Base-by-base conservation (phyloP, 2,329 filamentous ascomycete genomes). In the Sporothrix schenckii region DNA sequence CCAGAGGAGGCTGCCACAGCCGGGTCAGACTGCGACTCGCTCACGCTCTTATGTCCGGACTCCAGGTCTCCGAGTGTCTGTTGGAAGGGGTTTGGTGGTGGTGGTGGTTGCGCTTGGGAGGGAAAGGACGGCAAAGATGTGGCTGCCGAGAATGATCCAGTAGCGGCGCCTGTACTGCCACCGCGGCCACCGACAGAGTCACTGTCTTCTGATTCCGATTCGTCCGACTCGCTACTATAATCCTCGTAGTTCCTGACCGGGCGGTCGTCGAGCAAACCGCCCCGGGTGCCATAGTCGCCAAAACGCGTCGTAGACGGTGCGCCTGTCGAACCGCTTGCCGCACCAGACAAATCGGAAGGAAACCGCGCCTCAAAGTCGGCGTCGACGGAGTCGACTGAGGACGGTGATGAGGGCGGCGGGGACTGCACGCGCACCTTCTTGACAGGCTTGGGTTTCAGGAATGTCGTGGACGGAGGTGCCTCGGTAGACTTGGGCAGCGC, bases 351-450 rank as follows among this genome's bases (percentile, higher is more conserved):
- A 76, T 77, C 50, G 72, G 75, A 72, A 72, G 80, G 72, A 74
- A 78, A 73, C 72, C 77, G 70, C 71, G 77, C 69, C 71, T 77
- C 72, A 69, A 77, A 74, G 19, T 76, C 75, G 71, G 76, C 75
- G 3, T 78, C 79, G 76, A 80, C 78, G 75, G 85, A 86, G 74
- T 87, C 85, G 74, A 86, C 85, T 14, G 85, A 85, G 24, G 85
- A 84, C 1, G 86, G 85, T 14, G 85, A 85, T n/a, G 85, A 84
- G 3, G 87, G 87, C 71, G 87, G 87, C 67, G 88, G 88, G 54
- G 87, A 89, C 76, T 89, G 84, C 10, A 90, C 86, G 76, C 89
- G 87, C 72, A 92, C 89, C 76, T 87, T 90, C 80, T 91, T 91
- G 71, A 86, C 83, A 52, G 87, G 82, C 81, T 85, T 91, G 53